Base-by-base conservation (phyloP, 2,329 filamentous ascomycete species). In the Didymella sp. region DNA sequence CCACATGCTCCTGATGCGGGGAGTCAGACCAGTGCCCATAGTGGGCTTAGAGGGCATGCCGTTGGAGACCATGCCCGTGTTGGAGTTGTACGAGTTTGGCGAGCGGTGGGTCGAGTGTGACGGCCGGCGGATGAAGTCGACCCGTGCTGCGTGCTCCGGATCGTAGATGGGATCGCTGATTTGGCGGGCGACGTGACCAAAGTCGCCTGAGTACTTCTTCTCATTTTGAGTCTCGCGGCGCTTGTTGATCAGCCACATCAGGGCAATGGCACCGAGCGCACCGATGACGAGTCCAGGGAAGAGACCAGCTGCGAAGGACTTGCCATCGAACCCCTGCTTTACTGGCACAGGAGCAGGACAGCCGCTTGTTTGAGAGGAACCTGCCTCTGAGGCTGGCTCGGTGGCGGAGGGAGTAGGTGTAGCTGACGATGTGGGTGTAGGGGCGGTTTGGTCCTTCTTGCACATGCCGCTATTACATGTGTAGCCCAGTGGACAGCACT, bases 401-500 rank as follows among this genome's bases (percentile, higher is more conserved):
- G 73, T 73, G 9, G 70, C 41, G 8, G 73, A 70, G 3, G 70
- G 60, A 15, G 71, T 64, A 17, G 69, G 51, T 6, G 59, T 52
- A 9, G 64, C 38, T 0, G 64, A 63, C 22, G 58, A 64, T 5
- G 72, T 66, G 15, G 68, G 60, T 0, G 65, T 58, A 12, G 67
- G 45, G n/a, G 63, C 49, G 8, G 68, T 56, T 35, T 56, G 84
- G 66, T 88, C 81, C 15, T 76, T 60, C 11, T 79, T 71, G 66
- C 89, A 92, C 46, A 74, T 73, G 38, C 77, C 77, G 49, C 70
- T 71, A 31, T 82, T 74, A 76, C 90, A 93, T 1, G 79, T 77
- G 76, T 88, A 92, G 2, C 90, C 90, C 73, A 88, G 87, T 0
- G 90, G 89, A 70, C 90, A 93, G 75, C 89, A 93, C 51, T 64